Conservation (phyloP, 345 rosid species). For the Excoecaria agallocha region DNA sequence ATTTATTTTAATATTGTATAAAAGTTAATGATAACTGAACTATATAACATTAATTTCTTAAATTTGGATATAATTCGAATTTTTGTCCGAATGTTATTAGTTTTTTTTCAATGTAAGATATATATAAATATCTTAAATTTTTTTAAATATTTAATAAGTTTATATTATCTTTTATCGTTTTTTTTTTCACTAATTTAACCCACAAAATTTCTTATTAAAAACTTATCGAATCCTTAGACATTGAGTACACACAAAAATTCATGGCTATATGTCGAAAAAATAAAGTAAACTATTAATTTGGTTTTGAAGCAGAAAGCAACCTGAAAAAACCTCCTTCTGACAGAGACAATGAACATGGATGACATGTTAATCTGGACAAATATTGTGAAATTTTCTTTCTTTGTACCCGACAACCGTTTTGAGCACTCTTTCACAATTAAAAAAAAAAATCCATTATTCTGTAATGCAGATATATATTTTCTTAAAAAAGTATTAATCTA, state of each 20-base stretch:
- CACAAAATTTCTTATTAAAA: too few relatives aligned
- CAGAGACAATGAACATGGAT: slow-evolving; percentile 44
- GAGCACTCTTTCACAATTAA: slow-evolving; percentile 26
- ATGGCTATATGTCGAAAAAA: too few relatives aligned
- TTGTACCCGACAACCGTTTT: slow-evolving; percentile 26
- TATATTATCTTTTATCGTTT: too few relatives aligned
- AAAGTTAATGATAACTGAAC: too few relatives aligned
- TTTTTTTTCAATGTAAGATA: too few relatives aligned
- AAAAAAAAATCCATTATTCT: not conserved
- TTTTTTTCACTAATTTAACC: too few relatives aligned
- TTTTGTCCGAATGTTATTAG: too few relatives aligned
- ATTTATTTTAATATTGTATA: too few relatives aligned
- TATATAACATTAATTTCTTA: too few relatives aligned
- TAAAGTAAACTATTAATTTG: not conserved
- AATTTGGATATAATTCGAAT: too few relatives aligned
- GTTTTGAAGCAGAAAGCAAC: slow-evolving; percentile 8
- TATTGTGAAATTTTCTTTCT: slow-evolving; percentile 4
- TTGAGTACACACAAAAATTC: not conserved
- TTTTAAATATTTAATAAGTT: too few relatives aligned
- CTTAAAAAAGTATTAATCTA: not conserved
- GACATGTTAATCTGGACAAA: slow-evolving; percentile 20
- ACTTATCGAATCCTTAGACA: not conserved
- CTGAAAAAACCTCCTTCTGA: slow-evolving; percentile 34
- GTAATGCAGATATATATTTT: not conserved
- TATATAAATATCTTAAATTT: too few relatives aligned